Percentiles rank a stretch among this genome's conserved stretches.
Evolutionary conservation across 441 rosid genomes (phyloP).

Genomic region (Brassica hybrid): DNA sequence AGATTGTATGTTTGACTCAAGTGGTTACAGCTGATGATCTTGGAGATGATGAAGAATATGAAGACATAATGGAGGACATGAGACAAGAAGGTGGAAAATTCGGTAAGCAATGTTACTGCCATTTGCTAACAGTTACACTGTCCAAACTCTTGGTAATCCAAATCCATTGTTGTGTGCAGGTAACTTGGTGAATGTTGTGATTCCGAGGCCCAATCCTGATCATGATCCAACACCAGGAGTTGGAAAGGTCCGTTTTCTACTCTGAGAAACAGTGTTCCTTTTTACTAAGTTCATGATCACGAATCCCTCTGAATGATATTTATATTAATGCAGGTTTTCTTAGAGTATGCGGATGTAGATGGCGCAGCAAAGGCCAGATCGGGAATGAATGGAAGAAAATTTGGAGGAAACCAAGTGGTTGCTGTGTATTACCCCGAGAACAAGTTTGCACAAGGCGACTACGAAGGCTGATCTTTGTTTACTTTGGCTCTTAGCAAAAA

Average conservation of each 20-base stretch:
- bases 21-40: slow-evolving; percentile 58
- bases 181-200: slow-evolving; percentile 54
- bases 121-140: neutral
- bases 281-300: neutral
- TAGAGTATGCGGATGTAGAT: slow-evolving; percentile 58
- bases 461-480: slow-evolving; percentile 40
- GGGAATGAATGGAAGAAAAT: slow-evolving; percentile 61
- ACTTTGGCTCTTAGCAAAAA: slow-evolving; percentile 21
- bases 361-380: slow-evolving; percentile 53
- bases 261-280: neutral
- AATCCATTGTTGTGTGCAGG: slow-evolving; percentile 44
- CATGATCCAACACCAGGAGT: slow-evolving; percentile 54
- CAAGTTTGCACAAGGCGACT: slow-evolving; percentile 51
- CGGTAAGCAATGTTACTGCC: slow-evolving; percentile 41
- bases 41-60: slow-evolving; percentile 54
- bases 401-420: slow-evolving; percentile 62
- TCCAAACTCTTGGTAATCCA: slow-evolving; percentile 3
- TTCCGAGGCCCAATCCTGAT: slow-evolving; percentile 54
- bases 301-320: neutral
- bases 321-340: slow-evolving; percentile 51
- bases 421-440: slow-evolving; percentile 59
- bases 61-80: slow-evolving; percentile 60
- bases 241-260: slow-evolving; percentile 49
- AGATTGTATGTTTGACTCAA: slow-evolving; percentile 58
- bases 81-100: slow-evolving; percentile 55